Evolutionary conservation across 2,329 filamentous ascomycete genomes (phyloP).

Genomic region (Cladosporium oxysporum): DNA sequence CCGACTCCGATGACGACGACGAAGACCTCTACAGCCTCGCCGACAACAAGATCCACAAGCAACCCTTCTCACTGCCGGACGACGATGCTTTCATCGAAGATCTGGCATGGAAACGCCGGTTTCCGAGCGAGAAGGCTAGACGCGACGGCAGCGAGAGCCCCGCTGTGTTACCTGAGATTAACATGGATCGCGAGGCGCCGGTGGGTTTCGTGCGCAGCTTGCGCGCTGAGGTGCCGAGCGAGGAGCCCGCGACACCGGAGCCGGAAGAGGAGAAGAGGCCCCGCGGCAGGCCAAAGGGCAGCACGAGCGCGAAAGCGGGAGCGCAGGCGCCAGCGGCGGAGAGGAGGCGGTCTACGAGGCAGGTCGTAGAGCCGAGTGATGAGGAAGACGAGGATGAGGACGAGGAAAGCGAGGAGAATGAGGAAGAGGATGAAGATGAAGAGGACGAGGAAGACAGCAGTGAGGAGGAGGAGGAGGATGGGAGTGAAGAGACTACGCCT

Average conservation of each 20-base stretch:
- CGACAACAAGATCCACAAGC: slow-evolving; percentile 40
- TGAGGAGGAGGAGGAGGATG: slow-evolving; percentile 25
- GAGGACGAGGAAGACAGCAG: slow-evolving; percentile 28
- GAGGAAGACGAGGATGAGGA: slow-evolving; percentile 28
- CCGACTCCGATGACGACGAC: slow-evolving; percentile 39
- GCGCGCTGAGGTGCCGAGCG: slow-evolving; percentile 24
- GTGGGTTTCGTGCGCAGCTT: slow-evolving; percentile 38
- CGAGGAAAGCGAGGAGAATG: slow-evolving; percentile 29
- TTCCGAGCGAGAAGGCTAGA: slow-evolving; percentile 25
- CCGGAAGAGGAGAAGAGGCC: slow-evolving; percentile 22
- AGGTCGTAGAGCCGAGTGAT: slow-evolving; percentile 27
- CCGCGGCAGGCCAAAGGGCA: slow-evolving; percentile 23
- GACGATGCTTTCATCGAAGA: slow-evolving; percentile 36
- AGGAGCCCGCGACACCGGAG: slow-evolving; percentile 26
- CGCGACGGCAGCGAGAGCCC: slow-evolving; percentile 31
- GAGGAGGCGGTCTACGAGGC: slow-evolving; percentile 25
- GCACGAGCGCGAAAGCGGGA: slow-evolving; percentile 22
- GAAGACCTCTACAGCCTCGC: slow-evolving; percentile 41
- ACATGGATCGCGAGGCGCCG: slow-evolving; percentile 35
- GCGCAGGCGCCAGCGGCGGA: slow-evolving; percentile 21
- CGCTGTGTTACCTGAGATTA: slow-evolving; percentile 34
- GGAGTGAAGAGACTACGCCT: slow-evolving; percentile 24
- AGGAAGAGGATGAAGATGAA: slow-evolving; percentile 28
- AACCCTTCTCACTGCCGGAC: slow-evolving; percentile 47
- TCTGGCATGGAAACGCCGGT: slow-evolving; percentile 46